A percentile compares a stretch with the other conserved stretches of the same genome.
Evolutionary conservation across 176 grass and related monocot genomes (phyloP).

Genomic region (Avena atlantica): DNA sequence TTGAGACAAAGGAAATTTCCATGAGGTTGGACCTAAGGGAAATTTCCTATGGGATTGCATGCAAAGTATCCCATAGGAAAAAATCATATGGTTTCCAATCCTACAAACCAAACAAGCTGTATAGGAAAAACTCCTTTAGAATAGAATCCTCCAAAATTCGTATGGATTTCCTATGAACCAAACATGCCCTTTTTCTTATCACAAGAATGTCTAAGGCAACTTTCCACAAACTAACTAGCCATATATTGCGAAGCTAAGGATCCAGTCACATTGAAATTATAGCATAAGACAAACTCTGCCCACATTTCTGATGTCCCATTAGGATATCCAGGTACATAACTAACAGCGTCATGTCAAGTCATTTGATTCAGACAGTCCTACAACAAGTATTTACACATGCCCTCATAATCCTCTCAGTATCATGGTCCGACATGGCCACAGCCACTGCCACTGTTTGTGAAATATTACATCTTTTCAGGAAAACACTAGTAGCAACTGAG

Average conservation of each 20-base stretch:
- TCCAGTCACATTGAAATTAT: background rate
- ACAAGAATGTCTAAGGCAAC: background rate
- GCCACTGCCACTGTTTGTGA: background rate
- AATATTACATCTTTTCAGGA: background rate
- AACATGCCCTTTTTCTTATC: background rate
- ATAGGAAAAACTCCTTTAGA: no score
- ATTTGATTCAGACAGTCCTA: background rate
- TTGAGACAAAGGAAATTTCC: no score
- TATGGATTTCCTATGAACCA: no score
- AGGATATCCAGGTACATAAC: background rate
- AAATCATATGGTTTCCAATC: no score
- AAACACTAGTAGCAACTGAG: background rate
- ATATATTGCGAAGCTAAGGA: background rate
- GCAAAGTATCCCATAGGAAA: no score
- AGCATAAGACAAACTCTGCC: background rate
- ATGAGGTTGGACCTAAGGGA: no score
- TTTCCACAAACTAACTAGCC: background rate
- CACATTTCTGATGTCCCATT: background rate
- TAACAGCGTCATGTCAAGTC: background rate
- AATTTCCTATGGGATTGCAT: no score
- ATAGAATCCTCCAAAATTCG: no score
- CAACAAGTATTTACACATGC: background rate
- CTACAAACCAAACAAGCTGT: no score
- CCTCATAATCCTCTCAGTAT: background rate
- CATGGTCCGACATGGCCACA: background rate